These are phyloP conservation scores for Rhynchosporium secalis DNA, from an alignment of 2,329 filamentous ascomycete species.

Conservation along the genomic window DNA sequence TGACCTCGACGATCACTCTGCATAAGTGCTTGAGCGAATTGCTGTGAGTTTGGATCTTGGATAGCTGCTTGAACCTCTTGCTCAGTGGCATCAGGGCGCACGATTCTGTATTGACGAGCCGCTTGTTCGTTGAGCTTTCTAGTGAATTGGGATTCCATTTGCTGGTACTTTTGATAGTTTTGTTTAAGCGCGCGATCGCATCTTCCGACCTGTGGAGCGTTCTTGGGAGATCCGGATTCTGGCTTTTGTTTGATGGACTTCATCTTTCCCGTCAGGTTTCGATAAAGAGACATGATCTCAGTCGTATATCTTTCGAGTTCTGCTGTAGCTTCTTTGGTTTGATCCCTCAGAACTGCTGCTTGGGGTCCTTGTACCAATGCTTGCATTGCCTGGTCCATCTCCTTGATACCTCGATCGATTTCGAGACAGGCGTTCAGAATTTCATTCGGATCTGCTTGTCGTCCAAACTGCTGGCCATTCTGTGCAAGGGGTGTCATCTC, in stretches of 20 bases:
- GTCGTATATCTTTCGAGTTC: slow-evolving; percentile 39
- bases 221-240: slow-evolving; percentile 70
- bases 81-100: slow-evolving; percentile 76
- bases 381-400: slow-evolving; percentile 70
- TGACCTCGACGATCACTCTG: slow-evolving; percentile 79
- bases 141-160: slow-evolving; percentile 76
- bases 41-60: slow-evolving; percentile 68
- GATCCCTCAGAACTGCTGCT: slow-evolving; percentile 51
- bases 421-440: slow-evolving; percentile 84
- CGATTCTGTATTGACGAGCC: slow-evolving; percentile 87
- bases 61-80: slow-evolving; percentile 76
- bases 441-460: slow-evolving; percentile 64
- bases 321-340: slow-evolving; percentile 37
- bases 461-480: slow-evolving; percentile 49
- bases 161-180: slow-evolving; percentile 58
- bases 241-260: slow-evolving; percentile 80
- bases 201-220: slow-evolving; percentile 77
- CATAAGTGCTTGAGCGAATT: slow-evolving; percentile 86
- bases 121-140: slow-evolving; percentile 81
- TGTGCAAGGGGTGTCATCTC: slow-evolving; percentile 64
- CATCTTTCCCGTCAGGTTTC: slow-evolving; percentile 74
- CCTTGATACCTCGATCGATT: slow-evolving; percentile 74
- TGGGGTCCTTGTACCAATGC: slow-evolving; percentile 62
- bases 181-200: slow-evolving; percentile 78
- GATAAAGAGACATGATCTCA: slow-evolving; percentile 82